Conservation (phyloP, 768 basidiomycete species). For the Xerocomellus amylosporus region DNA sequence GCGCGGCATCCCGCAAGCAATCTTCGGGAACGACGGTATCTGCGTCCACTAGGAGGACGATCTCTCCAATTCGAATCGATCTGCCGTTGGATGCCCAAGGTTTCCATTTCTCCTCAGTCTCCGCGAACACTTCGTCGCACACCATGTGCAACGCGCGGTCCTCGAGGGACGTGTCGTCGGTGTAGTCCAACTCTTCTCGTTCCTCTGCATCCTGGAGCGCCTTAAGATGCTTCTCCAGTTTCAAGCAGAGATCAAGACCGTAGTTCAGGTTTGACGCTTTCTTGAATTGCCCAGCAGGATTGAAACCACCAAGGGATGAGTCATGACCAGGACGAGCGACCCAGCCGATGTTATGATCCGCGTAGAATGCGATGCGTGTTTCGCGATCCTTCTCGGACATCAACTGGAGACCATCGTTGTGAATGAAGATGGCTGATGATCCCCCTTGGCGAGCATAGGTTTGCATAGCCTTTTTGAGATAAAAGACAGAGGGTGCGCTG, state of each 20-base stretch:
- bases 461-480: constrained; percentile 59
- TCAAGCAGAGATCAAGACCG: constrained; percentile 46
- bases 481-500: constrained; percentile 68
- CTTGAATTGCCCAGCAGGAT: constrained; percentile 78
- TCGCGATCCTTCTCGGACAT: constrained; percentile 46
- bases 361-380: constrained; percentile 51
- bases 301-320: constrained; percentile 23
- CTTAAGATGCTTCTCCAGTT: constrained; percentile 35
- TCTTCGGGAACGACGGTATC: constrained; percentile 90
- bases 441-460: constrained; percentile 67
- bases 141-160: constrained; percentile 72
- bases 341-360: constrained; percentile 57
- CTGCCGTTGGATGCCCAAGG: constrained; percentile 79
- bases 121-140: constrained; percentile 66
- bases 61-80: constrained; percentile 70
- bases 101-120: constrained; percentile 55
- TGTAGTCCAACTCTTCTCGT: constrained; percentile 34
- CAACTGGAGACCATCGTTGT: constrained; percentile 60
- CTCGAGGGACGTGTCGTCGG: constrained; percentile 53
- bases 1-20: constrained; percentile 86
- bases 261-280: constrained; percentile 94
- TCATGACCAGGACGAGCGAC: constrained; percentile 54
- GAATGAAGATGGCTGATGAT: constrained; percentile 53
- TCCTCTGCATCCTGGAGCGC: constrained; percentile 43
- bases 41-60: constrained; percentile 82